Conservation (phyloP, 768 basidiomycete genomes). For the Coprinellus micaceus region DNA sequence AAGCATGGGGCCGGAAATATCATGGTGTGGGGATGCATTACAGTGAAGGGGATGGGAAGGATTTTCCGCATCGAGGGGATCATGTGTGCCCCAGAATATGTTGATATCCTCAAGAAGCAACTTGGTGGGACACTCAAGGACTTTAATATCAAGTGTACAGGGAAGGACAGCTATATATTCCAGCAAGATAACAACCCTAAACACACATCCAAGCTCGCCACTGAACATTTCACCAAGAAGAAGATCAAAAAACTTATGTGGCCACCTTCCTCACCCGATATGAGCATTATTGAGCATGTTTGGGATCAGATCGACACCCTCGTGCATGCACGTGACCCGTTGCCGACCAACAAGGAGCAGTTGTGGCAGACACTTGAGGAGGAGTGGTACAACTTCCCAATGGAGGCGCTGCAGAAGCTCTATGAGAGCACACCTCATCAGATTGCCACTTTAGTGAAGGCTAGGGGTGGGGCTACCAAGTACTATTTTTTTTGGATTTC, state of each 20-base stretch:
- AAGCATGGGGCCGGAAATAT: conserved; percentile 24
- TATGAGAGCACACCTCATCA: conserved; percentile 15
- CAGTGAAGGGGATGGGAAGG: conserved; percentile 19
- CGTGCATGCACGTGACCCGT: not conserved
- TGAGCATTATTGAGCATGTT: conserved; percentile 2
- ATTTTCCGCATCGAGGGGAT: conserved; percentile 18
- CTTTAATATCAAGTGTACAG: not conserved
- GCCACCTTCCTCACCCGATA: conserved; percentile 1
- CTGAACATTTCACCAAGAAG: not conserved
- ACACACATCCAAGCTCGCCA: conserved; percentile 1
- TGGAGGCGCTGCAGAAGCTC: conserved; percentile 11
- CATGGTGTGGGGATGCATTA: conserved; percentile 27
- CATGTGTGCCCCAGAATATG: conserved; percentile 21
- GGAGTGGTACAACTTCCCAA: conserved; percentile 24
- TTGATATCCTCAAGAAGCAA: conserved; percentile 19
- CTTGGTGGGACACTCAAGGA: conserved; percentile 13
- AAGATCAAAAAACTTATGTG: not conserved
- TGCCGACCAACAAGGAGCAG: conserved; percentile 11
- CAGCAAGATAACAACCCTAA: conserved; percentile 24
- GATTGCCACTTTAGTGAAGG: conserved; percentile 17
- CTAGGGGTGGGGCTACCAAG: conserved; percentile 22
- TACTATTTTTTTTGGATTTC: conserved; percentile 16
- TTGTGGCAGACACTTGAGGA: conserved; percentile 23
- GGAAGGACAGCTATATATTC: conserved; percentile 14
- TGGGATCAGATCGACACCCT: not conserved